Conservation (phyloP, 2,329 filamentous ascomycete genomes). For the Colletotrichum sp. region DNA sequence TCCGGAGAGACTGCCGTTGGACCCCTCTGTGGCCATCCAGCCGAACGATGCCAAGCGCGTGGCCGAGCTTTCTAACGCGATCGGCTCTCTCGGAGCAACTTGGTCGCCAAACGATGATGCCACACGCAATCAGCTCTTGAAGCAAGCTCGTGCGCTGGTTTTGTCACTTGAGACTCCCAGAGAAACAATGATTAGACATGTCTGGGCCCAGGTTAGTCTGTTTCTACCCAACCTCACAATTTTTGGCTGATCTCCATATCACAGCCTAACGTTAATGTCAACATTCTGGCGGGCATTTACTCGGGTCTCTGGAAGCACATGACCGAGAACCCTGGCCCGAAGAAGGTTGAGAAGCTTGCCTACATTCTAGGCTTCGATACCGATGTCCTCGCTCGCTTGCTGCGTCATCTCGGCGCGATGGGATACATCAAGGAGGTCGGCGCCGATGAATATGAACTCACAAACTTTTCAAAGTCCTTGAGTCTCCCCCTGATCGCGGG, state of each 20-base stretch:
- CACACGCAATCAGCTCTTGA: background rate
- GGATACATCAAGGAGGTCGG: conserved; percentile 36
- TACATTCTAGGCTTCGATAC: background rate
- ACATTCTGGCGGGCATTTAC: background rate
- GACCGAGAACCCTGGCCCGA: background rate
- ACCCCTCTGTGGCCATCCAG: background rate
- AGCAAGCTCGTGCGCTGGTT: background rate
- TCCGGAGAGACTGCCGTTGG: background rate
- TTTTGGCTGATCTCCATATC: background rate
- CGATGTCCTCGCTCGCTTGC: conserved; percentile 29
- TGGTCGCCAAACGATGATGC: background rate
- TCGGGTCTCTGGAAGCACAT: background rate
- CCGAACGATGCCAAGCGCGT: background rate
- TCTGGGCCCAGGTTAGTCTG: conserved; percentile 31
- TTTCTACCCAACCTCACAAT: background rate
- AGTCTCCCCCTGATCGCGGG: conserved; percentile 25
- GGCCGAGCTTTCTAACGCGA: background rate
- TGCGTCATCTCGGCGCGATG: conserved; percentile 39
- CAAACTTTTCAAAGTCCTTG: conserved; percentile 34
- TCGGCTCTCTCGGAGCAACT: background rate
- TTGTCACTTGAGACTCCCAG: conserved; percentile 31
- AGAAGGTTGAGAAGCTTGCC: background rate
- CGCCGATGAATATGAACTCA: conserved; percentile 34
- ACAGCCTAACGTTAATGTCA: background rate
- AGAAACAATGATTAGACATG: conserved; percentile 33